Evolutionary conservation across 2,329 filamentous ascomycete genomes (phyloP), one percentile per base, ranked within the genome.

Genomic region (Pseudogymnoascus sp.): DNA sequence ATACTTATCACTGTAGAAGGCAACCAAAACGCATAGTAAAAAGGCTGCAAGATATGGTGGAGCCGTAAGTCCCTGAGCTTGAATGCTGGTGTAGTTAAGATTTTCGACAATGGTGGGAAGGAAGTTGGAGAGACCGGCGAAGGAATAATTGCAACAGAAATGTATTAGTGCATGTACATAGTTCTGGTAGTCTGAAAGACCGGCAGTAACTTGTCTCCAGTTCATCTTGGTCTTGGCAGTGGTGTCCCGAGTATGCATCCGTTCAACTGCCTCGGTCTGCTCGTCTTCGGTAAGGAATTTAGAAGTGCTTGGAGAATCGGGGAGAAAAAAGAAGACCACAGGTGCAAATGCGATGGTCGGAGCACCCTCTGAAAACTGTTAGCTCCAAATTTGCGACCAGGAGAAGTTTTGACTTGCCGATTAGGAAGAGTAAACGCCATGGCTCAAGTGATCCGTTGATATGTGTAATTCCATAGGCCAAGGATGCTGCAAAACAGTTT

Each of bases 21-120:
- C 72, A 0, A 68, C 71, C 8, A 66, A 38, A 14, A 75, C 62
- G 35, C 71, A 74, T 50, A 71, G 70, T 0, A 78, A 38, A 61
- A 78, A 79, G 2, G 76, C 72, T 3, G 65, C 68, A 40, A 79
- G 72, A 64, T 79, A 79, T 1, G 76, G 73, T 0, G 76, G 77
- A 0, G 77, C 77, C 0, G 75, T 72, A 0, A 79, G 68, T 0
- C 77, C 77, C 63, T 79, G 76, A 0, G 77, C 75, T 26, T 75
- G 69, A 62, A 78, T 65, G 2, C 70, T 70, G 0, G 70, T 73
- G 62, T 75, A 77, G 3, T 77, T 77, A 73, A 79, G 74, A 24
- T 74, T 72, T 26, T 72, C 35, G 8, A 78, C 67, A 50, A 79
- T 78, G 5, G 76, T 78, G 0, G 77, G 77, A 1, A 79, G 70